These are phyloP conservation scores for Malania oleifera DNA, from an alignment of 164 flowering plant species.

Conservation along the genomic window DNA sequence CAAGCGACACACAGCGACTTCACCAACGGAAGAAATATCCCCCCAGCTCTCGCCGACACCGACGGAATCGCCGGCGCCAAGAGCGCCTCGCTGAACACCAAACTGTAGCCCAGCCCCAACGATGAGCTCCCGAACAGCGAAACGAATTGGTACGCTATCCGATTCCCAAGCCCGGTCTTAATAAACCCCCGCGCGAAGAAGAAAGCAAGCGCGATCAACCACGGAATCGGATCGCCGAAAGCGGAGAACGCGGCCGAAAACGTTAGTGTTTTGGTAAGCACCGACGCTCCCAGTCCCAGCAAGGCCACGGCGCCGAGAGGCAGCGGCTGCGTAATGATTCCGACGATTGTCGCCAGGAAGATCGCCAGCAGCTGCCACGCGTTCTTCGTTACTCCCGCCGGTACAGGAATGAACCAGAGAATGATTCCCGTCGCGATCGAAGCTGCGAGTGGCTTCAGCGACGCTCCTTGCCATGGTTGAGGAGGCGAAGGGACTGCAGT, in stretches of 20 bases:
- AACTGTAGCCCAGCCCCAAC: slow-evolving; percentile 77
- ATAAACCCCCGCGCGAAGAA: slow-evolving; percentile 92
- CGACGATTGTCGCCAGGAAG: slow-evolving; percentile 83
- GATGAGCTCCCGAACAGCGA: slow-evolving; percentile 68
- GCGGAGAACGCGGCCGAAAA: slow-evolving; percentile 91
- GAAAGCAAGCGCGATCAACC: slow-evolving; percentile 92
- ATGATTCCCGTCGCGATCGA: slow-evolving; percentile 80
- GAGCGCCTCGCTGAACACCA: slow-evolving; percentile 83
- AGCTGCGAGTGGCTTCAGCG: slow-evolving; percentile 65
- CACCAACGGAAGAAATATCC: slow-evolving; percentile 78
- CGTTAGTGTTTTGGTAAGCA: slow-evolving; percentile 79
- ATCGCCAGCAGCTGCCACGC: slow-evolving; percentile 92
- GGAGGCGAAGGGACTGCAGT: slow-evolving; percentile 17
- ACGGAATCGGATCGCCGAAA: slow-evolving; percentile 92
- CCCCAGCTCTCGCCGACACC: slow-evolving; percentile 86
- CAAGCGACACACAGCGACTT: slow-evolving; percentile 85
- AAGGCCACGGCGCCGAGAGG: slow-evolving; percentile 94
- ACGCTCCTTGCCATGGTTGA: slow-evolving; percentile 82
- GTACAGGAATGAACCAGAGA: slow-evolving; percentile 76
- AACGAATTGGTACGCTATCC: slow-evolving; percentile 87
- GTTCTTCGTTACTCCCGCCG: slow-evolving; percentile 59
- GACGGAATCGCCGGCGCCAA: slow-evolving; percentile 89
- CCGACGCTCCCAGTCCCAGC: slow-evolving; percentile 81
- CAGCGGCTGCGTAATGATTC: slow-evolving; percentile 87
- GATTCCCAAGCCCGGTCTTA: slow-evolving; percentile 86